Percentiles rank a stretch among this genome's conserved stretches.
phyloP scores from a whole-genome alignment of 805 yeast species.

The Kodamaea jinghongensis region DNA sequence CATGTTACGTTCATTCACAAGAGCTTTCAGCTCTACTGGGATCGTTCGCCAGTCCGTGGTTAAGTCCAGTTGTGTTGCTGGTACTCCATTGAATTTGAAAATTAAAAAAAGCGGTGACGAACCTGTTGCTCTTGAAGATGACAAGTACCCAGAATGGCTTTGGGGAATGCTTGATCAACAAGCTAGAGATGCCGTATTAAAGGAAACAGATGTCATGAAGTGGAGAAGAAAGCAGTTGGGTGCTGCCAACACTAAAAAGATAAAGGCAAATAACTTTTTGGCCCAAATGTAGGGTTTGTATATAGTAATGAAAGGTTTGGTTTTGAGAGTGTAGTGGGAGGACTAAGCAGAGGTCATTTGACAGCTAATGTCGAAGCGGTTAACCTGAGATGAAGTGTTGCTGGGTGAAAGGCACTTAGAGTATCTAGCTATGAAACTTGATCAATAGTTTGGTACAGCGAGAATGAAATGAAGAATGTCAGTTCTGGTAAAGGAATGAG shows the following conservation, averaged over 20 bases:
- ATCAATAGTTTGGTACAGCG: no score
- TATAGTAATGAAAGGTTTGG: constrained; percentile 3
- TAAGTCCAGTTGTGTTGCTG: constrained; percentile 59
- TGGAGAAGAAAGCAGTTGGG: constrained; percentile 69
- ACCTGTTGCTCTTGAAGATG: constrained; percentile 82
- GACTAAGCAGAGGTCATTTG: no score
- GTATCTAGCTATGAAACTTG: no score
- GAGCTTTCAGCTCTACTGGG: constrained; percentile 3
- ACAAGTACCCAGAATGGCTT: constrained; percentile 91
- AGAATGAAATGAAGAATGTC: no score
- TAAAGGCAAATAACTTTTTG: constrained; percentile 78
- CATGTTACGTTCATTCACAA: constrained; percentile 7
- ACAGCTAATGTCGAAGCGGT: no score
- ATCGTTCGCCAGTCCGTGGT: constrained; percentile 5
- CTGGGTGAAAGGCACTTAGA: no score
- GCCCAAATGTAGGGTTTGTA: constrained; percentile 41
- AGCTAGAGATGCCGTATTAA: constrained; percentile 55
- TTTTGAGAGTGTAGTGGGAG: no score
- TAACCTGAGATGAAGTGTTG: no score
- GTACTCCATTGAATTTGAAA: constrained; percentile 70
- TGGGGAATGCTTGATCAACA: constrained; percentile 79
- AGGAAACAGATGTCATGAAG: constrained; percentile 57
- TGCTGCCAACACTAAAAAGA: constrained; percentile 61
- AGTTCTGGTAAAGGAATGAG: no score
- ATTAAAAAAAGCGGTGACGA: constrained; percentile 80